A percentile compares a stretch with the other conserved stretches of the same genome.
These are phyloP conservation scores for Aspergillus unguis DNA, from an alignment of 2,329 filamentous ascomycete genomes.

Conservation along the genomic window DNA sequence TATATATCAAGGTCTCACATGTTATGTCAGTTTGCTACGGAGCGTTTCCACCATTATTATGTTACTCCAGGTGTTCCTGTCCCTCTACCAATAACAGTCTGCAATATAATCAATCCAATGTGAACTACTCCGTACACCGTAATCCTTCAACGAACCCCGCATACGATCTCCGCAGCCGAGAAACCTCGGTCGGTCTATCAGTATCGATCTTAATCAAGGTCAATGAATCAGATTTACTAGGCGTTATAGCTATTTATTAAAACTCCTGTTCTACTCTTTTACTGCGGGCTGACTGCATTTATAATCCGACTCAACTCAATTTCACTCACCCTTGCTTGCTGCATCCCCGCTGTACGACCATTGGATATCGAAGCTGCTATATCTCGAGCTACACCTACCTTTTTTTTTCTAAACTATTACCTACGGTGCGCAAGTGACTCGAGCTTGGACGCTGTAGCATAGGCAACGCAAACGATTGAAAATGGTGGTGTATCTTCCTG, in stretches of 20 bases:
- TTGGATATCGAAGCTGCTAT: not conserved
- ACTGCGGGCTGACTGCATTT: no score
- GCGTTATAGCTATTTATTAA: no score
- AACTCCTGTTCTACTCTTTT: no score
- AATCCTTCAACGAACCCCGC: slow-evolving; percentile 2
- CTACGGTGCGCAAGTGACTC: not conserved
- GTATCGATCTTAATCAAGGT: no score
- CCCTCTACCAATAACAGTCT: not conserved
- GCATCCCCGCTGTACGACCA: not conserved
- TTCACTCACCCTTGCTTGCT: not conserved
- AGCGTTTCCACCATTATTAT: no score
- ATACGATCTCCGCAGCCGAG: slow-evolving; percentile 11
- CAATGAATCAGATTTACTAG: no score
- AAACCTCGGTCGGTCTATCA: slow-evolving; percentile 2
- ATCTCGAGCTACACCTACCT: not conserved
- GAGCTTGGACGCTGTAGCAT: not conserved
- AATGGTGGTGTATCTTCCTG: slow-evolving; percentile 16
- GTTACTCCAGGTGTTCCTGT: no score
- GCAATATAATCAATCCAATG: not conserved
- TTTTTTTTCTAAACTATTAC: no score
- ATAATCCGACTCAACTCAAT: no score
- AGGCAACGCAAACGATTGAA: not conserved
- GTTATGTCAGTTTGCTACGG: no score
- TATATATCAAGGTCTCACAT: not conserved
- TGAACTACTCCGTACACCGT: not conserved